phyloP scores from a whole-genome alignment of 1,284 basidiomycete species.

The Apiotrichum porosum region DNA sequence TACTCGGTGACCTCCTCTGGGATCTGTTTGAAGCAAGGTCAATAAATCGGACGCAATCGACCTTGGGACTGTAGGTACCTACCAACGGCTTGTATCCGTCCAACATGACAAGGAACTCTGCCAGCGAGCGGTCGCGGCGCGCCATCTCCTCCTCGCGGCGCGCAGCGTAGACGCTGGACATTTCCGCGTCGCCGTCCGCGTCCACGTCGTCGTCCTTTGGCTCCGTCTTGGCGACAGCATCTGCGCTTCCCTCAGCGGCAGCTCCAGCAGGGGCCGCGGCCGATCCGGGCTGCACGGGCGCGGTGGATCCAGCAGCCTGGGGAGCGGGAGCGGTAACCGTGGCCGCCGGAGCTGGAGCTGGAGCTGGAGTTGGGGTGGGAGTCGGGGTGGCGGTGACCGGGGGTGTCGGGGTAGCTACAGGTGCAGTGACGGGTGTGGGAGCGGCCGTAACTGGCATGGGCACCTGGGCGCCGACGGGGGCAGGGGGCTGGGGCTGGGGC shows the following conservation, averaged over 20 bases:
- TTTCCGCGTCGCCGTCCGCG: background rate
- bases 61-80: conserved; percentile 31
- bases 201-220: background rate
- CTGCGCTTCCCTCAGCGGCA: background rate
- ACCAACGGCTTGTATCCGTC: conserved; percentile 96
- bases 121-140: conserved; percentile 72
- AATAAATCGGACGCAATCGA: conserved; percentile 1
- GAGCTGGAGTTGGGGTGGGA: too few relatives aligned
- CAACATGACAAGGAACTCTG: conserved; percentile 91
- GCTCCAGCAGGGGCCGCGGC: background rate
- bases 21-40: too few relatives aligned
- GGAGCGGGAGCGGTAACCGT: conserved; percentile 6
- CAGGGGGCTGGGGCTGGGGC: background rate
- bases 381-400: too few relatives aligned
- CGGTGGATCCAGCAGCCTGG: background rate
- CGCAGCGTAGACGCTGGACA: conserved; percentile 34
- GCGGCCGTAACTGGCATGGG: too few relatives aligned
- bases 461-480: too few relatives aligned
- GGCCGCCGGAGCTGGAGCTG: background rate
- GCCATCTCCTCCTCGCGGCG: conserved; percentile 66
- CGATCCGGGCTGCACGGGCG: background rate
- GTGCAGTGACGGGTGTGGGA: too few relatives aligned
- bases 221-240: background rate
- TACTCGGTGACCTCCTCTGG: conserved; percentile 98
- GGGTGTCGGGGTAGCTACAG: too few relatives aligned